Percentiles rank a stretch among this genome's conserved stretches.
Evolutionary conservation across 2,329 filamentous ascomycete genomes (phyloP).

Genomic region (Ophiobolus disseminans): DNA sequence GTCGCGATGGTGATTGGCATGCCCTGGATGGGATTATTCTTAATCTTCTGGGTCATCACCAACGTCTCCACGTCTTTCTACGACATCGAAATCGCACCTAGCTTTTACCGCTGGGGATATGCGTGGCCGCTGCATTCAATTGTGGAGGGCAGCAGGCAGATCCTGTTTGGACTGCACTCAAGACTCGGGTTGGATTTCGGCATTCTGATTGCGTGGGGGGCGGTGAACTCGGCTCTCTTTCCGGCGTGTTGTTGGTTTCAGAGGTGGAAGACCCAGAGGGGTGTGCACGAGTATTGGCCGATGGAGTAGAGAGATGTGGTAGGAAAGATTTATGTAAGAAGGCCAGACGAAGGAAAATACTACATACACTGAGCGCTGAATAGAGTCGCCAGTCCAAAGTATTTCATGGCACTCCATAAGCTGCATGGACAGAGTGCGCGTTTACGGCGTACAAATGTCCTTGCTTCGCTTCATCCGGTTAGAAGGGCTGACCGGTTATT

Average conservation of each 20-base stretch:
- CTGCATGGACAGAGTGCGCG: too few species aligned
- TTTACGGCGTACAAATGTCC: too few species aligned
- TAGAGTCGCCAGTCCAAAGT: too few species aligned
- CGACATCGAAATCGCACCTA: constrained; percentile 63
- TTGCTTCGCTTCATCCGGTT: too few species aligned
- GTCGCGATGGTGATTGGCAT: constrained; percentile 67
- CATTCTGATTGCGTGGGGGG: constrained; percentile 65
- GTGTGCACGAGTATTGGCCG: constrained; percentile 19
- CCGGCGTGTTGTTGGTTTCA: constrained; percentile 57
- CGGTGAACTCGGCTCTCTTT: constrained; percentile 61
- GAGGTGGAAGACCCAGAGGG: constrained; percentile 29
- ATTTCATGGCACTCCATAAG: too few species aligned
- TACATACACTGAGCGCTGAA: too few species aligned
- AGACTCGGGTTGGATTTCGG: constrained; percentile 67
- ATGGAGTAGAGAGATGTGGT: not conserved
- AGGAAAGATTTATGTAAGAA: not conserved
- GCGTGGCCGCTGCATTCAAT: constrained; percentile 70
- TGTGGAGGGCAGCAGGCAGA: constrained; percentile 65
- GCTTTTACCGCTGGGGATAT: constrained; percentile 68
- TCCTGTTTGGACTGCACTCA: constrained; percentile 67
- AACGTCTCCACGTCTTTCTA: constrained; percentile 69
- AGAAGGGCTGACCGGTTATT: too few species aligned
- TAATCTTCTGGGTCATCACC: constrained; percentile 73
- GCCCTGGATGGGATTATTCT: constrained; percentile 68
- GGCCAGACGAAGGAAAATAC: too few species aligned